Evolutionary conservation across 108 stramenopile genomes (phyloP).

Genomic region (Discostella stelligeroides): DNA sequence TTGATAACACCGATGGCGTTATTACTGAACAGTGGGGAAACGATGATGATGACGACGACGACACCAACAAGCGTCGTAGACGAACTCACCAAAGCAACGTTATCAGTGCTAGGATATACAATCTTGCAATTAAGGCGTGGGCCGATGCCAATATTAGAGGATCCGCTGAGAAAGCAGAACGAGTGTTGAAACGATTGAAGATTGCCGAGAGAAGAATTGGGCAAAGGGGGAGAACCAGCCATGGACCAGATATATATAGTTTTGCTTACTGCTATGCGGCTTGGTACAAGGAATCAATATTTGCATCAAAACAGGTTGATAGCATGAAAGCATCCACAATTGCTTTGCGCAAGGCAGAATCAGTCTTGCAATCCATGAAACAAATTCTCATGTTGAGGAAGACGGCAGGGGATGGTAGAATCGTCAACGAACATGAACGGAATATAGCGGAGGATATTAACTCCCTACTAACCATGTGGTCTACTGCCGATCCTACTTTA

Average conservation of each 20-base stretch:
- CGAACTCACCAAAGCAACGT: neutral
- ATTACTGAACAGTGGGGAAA: too few relatives aligned
- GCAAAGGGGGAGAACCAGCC: neutral
- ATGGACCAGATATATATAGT: constrained; percentile 24
- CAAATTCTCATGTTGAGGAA: constrained; percentile 17
- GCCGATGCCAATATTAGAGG: constrained; percentile 29
- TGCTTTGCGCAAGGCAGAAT: constrained; percentile 24
- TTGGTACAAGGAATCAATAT: constrained; percentile 31
- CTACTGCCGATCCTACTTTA: constrained; percentile 15
- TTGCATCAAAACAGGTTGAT: constrained; percentile 11
- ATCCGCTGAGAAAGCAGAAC: constrained; percentile 29
- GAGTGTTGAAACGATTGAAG: constrained; percentile 25
- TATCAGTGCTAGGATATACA: neutral
- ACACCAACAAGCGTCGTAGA: neutral
- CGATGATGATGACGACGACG: neutral
- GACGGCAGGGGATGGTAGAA: neutral
- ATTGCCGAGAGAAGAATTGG: neutral
- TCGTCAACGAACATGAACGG: neutral
- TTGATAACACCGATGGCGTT: neutral
- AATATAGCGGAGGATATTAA: constrained; percentile 21
- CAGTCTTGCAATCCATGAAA: constrained; percentile 33
- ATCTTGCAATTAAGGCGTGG: constrained; percentile 35
- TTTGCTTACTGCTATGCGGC: constrained; percentile 34
- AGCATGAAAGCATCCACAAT: constrained; percentile 17
- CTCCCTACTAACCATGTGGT: constrained; percentile 20